These are phyloP conservation scores for Annulohypoxylon nitens DNA, from an alignment of 495 filamentous ascomycete genomes.

Conservation along the genomic window DNA sequence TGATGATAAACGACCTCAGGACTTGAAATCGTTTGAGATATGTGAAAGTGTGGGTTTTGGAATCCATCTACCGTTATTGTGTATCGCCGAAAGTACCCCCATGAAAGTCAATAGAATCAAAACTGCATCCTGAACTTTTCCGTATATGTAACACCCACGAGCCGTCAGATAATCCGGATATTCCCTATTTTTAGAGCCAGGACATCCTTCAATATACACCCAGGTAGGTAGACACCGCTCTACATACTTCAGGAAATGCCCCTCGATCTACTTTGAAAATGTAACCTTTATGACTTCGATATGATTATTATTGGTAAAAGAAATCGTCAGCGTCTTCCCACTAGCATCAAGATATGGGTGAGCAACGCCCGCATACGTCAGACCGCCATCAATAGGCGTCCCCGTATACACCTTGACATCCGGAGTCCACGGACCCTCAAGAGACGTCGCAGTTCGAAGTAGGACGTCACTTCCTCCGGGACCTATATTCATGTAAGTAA, in stretches of 20 bases:
- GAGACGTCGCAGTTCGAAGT: conserved; percentile 47
- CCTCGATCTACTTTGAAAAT: conserved; percentile 18
- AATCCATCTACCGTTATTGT: not conserved
- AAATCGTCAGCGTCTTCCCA: conserved; percentile 49
- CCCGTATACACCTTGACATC: conserved; percentile 52
- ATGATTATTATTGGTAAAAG: conserved; percentile 54
- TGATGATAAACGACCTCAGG: not conserved
- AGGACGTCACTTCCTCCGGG: conserved; percentile 37
- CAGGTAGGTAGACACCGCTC: not conserved
- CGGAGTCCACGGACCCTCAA: conserved; percentile 54
- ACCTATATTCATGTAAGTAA: conserved; percentile 11
- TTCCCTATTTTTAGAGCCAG: not conserved
- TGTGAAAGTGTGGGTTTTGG: not conserved
- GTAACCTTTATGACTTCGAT: conserved; percentile 51
- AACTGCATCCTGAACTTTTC: not conserved
- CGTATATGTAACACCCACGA: not conserved
- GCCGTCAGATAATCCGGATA: not conserved
- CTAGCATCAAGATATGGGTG: conserved; percentile 52
- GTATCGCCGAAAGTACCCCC: not conserved
- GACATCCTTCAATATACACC: not conserved
- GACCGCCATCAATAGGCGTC: conserved; percentile 45
- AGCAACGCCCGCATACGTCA: conserved; percentile 54
- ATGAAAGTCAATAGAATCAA: not conserved
- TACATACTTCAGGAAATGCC: not conserved
- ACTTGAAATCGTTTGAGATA: not conserved